Conservation (phyloP, 768 basidiomycete species). For the Russula sp. region DNA sequence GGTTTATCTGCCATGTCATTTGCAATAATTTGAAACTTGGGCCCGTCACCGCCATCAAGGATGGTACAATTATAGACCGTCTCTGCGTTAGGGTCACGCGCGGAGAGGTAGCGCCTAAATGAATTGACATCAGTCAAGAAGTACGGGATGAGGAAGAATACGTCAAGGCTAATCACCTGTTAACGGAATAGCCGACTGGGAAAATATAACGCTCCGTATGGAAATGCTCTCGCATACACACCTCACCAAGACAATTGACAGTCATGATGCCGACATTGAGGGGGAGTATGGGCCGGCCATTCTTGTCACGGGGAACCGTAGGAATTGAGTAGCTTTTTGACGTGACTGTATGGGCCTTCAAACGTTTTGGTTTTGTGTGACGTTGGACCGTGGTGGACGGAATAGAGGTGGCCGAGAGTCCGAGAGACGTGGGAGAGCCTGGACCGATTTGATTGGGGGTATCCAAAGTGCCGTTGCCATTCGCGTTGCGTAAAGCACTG, state of each 20-base stretch:
- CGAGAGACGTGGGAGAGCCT: slow-evolving; percentile 33
- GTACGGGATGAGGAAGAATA: not conserved
- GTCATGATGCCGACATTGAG: slow-evolving; percentile 86
- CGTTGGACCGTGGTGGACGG: slow-evolving; percentile 35
- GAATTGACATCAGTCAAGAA: slow-evolving; percentile 9
- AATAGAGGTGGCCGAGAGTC: slow-evolving; percentile 25
- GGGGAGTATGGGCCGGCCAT: slow-evolving; percentile 63
- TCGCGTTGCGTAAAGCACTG: slow-evolving; percentile 11
- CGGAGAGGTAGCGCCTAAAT: slow-evolving; percentile 69
- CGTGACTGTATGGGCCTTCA: slow-evolving; percentile 76
- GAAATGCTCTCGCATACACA: slow-evolving; percentile 79
- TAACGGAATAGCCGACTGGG: slow-evolving; percentile 80
- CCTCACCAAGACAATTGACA: slow-evolving; percentile 62
- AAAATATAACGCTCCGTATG: slow-evolving; percentile 87
- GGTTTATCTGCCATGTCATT: slow-evolving; percentile 63
- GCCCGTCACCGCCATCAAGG: slow-evolving; percentile 76
- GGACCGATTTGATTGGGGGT: slow-evolving; percentile 22
- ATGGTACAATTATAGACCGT: slow-evolving; percentile 80
- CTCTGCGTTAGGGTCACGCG: slow-evolving; percentile 54
- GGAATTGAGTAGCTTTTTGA: slow-evolving; percentile 74
- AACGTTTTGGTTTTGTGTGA: slow-evolving; percentile 62
- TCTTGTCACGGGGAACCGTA: slow-evolving; percentile 67
- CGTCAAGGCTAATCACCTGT: slow-evolving; percentile 40
- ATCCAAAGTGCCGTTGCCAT: slow-evolving; percentile 7
- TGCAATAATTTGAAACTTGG: slow-evolving; percentile 79